Conservation (phyloP, 805 yeast species). For the Zygotorulaspora chibaensis region DNA sequence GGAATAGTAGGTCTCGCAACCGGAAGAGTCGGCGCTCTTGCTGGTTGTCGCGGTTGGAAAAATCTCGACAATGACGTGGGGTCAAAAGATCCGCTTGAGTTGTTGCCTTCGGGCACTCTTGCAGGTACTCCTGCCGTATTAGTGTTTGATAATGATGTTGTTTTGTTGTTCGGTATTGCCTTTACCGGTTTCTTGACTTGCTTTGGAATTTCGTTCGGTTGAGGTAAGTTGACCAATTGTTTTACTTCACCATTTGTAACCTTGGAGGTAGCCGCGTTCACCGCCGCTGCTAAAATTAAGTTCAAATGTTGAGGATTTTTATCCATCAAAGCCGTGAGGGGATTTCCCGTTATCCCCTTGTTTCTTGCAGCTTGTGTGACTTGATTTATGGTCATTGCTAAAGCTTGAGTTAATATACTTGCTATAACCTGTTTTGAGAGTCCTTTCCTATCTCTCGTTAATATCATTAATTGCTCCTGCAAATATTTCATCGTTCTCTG, state of each 20-base stretch:
- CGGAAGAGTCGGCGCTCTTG: slow-evolving; percentile 14
- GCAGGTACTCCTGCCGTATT: background rate
- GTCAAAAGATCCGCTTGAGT: slow-evolving; percentile 25
- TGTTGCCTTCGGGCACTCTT: background rate
- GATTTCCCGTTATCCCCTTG: slow-evolving; percentile 75
- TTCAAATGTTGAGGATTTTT: slow-evolving; percentile 78
- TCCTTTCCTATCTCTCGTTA: slow-evolving; percentile 73
- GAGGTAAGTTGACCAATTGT: slow-evolving; percentile 35
- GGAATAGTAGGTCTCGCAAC: slow-evolving; percentile 17
- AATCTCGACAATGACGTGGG: slow-evolving; percentile 36
- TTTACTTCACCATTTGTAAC: slow-evolving; percentile 53
- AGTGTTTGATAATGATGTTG: background rate
- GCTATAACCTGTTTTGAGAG: slow-evolving; percentile 80
- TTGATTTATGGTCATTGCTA: slow-evolving; percentile 90
- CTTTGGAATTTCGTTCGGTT: slow-evolving; percentile 14
- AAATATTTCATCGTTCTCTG: slow-evolving; percentile 67
- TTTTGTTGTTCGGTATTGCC: slow-evolving; percentile 1
- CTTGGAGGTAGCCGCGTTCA: slow-evolving; percentile 68
- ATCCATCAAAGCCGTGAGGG: slow-evolving; percentile 71
- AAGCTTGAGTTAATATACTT: slow-evolving; percentile 78
- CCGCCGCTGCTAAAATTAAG: slow-evolving; percentile 71
- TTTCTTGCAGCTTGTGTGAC: slow-evolving; percentile 84
- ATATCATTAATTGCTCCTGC: slow-evolving; percentile 78
- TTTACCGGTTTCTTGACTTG: slow-evolving; percentile 3
- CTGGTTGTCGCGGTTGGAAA: slow-evolving; percentile 34